A percentile compares a stretch with the other conserved stretches of the same genome.
phyloP scores from a whole-genome alignment of 441 rosid species.

The Omphalea diandra region DNA sequence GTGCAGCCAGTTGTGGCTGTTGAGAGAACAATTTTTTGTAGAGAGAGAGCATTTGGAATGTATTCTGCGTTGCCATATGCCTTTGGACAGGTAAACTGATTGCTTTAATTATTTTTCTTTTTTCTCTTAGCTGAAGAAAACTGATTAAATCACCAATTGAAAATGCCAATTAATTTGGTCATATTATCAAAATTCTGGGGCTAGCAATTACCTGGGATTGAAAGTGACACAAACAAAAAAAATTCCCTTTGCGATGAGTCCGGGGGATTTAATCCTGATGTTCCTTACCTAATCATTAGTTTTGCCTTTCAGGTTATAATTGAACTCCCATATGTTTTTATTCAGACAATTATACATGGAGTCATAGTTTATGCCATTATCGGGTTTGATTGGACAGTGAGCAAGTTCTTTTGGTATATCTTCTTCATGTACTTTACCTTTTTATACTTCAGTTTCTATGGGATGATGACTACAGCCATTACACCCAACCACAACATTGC shows the following conservation, averaged over 20 bases:
- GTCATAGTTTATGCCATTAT: slow-evolving; percentile 56
- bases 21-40: slow-evolving; percentile 79
- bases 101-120: not conserved
- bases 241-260: not conserved
- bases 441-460: slow-evolving; percentile 54
- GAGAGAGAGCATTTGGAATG: slow-evolving; percentile 90
- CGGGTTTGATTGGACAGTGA: slow-evolving; percentile 50
- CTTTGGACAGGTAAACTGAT: slow-evolving; percentile 58
- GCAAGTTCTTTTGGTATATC: slow-evolving; percentile 52
- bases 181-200: too few relatives aligned
- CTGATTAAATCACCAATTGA: not conserved
- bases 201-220: not conserved
- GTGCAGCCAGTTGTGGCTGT: slow-evolving; percentile 78
- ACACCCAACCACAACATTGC: slow-evolving; percentile 58
- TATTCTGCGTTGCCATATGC: slow-evolving; percentile 88
- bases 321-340: slow-evolving; percentile 49
- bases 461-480: slow-evolving; percentile 60
- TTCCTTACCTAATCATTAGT: not conserved
- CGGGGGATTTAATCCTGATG: not conserved
- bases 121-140: not conserved
- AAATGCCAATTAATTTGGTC: not conserved
- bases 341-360: slow-evolving; percentile 49
- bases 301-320: slow-evolving; percentile 39
- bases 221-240: too few relatives aligned
- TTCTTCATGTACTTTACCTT: slow-evolving; percentile 56